These are phyloP conservation scores for Globisporangium acanthophoron DNA, from an alignment of 352 stramenopile species.

Conservation along the genomic window DNA sequence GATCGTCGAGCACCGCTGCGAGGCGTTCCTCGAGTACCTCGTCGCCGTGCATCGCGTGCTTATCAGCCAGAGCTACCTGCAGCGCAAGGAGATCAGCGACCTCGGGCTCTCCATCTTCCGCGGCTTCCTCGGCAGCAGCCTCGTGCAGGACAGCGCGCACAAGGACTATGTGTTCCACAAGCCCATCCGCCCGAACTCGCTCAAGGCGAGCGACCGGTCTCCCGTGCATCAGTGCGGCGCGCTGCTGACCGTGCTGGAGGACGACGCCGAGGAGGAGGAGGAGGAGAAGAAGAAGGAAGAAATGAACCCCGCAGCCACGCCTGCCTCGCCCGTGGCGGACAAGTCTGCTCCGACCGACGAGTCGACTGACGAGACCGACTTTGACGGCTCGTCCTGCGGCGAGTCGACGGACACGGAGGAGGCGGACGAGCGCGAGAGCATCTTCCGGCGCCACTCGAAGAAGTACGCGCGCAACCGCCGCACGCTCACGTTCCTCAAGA, in stretches of 20 bases:
- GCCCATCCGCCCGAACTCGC: constrained; percentile 38
- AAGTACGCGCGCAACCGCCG: constrained; percentile 58
- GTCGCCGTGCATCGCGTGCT: constrained; percentile 56
- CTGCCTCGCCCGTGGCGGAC: constrained; percentile 2
- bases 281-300: constrained; percentile 19
- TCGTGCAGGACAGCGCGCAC: constrained; percentile 50
- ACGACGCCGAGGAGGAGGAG: constrained; percentile 30
- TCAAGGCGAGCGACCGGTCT: constrained; percentile 35
- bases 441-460: constrained; percentile 42
- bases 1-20: constrained; percentile 53
- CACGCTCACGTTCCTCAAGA: constrained; percentile 49
- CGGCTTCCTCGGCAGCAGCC: constrained; percentile 55
- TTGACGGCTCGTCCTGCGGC: constrained; percentile 19
- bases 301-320: background rate
- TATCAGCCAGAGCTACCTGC: constrained; percentile 53
- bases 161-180: constrained; percentile 52
- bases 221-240: constrained; percentile 60
- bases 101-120: constrained; percentile 62
- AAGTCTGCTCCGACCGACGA: constrained; percentile 18
- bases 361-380: constrained; percentile 26
- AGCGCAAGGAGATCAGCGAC: constrained; percentile 46
- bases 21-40: constrained; percentile 63
- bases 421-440: constrained; percentile 30
- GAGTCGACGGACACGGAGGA: constrained; percentile 41
- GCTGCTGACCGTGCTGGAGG: constrained; percentile 55